Evolutionary conservation across 2,329 filamentous ascomycete genomes (phyloP), one percentile per base, ranked within the genome.

Genomic region (Paramyrothecium sp.): DNA sequence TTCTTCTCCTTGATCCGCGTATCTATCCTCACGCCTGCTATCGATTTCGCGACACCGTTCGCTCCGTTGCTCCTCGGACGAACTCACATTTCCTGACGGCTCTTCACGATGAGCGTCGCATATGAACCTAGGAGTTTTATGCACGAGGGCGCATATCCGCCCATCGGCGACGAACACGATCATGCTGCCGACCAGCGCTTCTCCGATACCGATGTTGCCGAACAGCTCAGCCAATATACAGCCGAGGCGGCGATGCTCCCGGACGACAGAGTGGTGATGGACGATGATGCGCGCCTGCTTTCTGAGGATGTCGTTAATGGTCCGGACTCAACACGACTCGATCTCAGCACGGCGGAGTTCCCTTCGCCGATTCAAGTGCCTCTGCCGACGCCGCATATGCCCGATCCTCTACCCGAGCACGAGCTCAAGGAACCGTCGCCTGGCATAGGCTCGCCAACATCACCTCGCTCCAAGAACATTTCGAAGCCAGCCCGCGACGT

Each of bases 401-500:
- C 71, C 48, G 72, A 75, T 4, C 58, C 65, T 26, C 57, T 74
- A 10, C 64, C 69, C 20, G 70, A 71, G 30, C 69, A 69, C 56
- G 70, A 71, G 23, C 69, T 69, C 55, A 75, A 74, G 49, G 73
- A 74, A 17, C 61, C 69, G 1, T 72, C 71, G 3, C 73, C 70
- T 2, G 62, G 59, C 12, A 61, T 64, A 2, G 67, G 63, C 4
- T 75, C 73, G n/a, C 69, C 72, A 13, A 65, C 68, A 16, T 65
- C 71, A 1, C 65, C 71, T 8, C 78, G 82, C 22, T 72, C 75
- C 61, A 85, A 84, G 69, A 72, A 80, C 3, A 82, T 88, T 16
- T 74, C 79, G 3, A 88, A 88, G 64, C 86, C 85, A 0, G 79
- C 84, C 30, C 81, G 86, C 33, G 74, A 81, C 44, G 78, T 81